Evolutionary conservation across 257 asterid species (phyloP), one percentile per base, ranked within the genome.

Genomic region (Nicotiana otophora): DNA sequence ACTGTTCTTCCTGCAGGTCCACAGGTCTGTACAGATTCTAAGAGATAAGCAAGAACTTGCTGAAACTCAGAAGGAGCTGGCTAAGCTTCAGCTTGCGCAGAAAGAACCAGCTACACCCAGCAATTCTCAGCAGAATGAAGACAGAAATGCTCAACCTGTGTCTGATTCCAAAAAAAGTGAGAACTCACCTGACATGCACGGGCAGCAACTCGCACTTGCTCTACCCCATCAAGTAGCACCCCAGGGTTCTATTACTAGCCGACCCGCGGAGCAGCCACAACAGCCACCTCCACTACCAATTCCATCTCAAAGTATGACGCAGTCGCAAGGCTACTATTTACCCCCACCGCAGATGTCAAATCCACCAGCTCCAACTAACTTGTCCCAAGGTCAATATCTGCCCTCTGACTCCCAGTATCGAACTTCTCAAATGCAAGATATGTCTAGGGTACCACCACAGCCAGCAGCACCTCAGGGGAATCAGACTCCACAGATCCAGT

Each of bases 121-220:
- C 82, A 79, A 61, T 80, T 83, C 80, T 46, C 85, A 82, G 46
- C 75, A 82, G 82, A 83, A 83, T 77, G 78, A 64, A 17, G 53
- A 83, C 61, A 83, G 63, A 67, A 62, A 20, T 53, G 77, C 39
- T 62, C 84, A 84, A n/a, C 86, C 91, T 33, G 69, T 88, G 74
- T 77, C 91, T 33, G 98, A 94, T 80, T 82, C 86, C 72, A 84
- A 89, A 84, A 91, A 81, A 79, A 78, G 84, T 55, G 99, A 95
- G 10, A 85, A 83, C 86, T 48, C 88, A 31, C 82, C 92, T 42
- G 93, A 90, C 30, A 70, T 82, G 2, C 92, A 86, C 61, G 94
- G 90, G 69, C 91, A 90, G 89, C 95, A 94, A 85, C 83, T 94
- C 81, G 97, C 98, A 53, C 95, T 96, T 69, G 99, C 96, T 20